Evolutionary conservation across 2,329 filamentous ascomycete species (phyloP), one percentile per base, ranked within the genome.

Genomic region (Pseudogymnoascus sp.): DNA sequence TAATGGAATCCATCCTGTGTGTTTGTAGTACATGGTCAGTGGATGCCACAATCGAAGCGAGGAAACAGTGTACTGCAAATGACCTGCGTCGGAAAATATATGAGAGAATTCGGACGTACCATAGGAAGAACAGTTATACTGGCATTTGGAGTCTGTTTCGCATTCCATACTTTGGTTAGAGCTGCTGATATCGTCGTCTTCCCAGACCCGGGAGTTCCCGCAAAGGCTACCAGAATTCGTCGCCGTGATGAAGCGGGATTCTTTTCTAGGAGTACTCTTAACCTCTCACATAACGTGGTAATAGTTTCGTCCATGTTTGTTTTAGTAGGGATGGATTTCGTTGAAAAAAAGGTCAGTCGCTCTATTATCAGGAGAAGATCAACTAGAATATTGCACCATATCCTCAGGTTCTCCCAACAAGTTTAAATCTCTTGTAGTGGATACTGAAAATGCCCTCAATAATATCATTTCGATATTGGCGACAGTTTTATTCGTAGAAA

Each of bases 171-270:
- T 19, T 66, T 63, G 0, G 69, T 61, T n/a, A 73, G 60, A 16
- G 66, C 67, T 10, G 61, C 62, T 10, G 68, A 66, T 16, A 72
- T 67, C 2, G 71, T 72, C 4, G 69, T 67, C 62, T 72, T 72
- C 31, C 71, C 71, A 6, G 69, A 74, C 12, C 73, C 73, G 4
- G 72, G 73, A 6, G 71, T 69, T 6, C 73, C 72, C 31, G 72
- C 71, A 23, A 74, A 66, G 2, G 69, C 68, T 59, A 74, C 69
- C 4, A 74, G 62, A 14, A 72, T 62, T 5, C 71, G 69, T 45
- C 63, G 49, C 45, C 65, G 67, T 10, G 55, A 39, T 29, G 38
- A 39, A n/a, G 62, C 23, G 21, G 61, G 33, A 45, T 65, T 61
- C 16, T 65, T 23, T 29, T 64, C 43, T 16, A 49, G 59, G 29